Base-by-base conservation (phyloP, 768 basidiomycete species). In the Tremella fuciformis region DNA sequence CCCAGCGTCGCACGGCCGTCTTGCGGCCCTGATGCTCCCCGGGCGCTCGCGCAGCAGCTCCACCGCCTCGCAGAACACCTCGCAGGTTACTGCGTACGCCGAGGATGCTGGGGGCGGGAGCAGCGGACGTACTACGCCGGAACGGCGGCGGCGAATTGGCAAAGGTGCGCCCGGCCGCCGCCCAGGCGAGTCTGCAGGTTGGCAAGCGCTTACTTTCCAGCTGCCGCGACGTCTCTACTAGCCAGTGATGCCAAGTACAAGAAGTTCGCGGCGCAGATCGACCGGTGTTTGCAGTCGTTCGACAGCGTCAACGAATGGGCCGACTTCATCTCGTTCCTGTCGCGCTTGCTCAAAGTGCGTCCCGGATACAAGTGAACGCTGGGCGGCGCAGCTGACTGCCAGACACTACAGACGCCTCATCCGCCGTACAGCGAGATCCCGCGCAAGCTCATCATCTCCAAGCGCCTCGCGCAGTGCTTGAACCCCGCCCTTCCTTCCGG, bases 271-370 rank as follows among this genome's bases (percentile, higher is more conserved):
- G 85, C 87, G 55, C 88, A 91, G 68, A 89, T 99, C 49, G 96
- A 99, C 75, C 88, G 87, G 78, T 91, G 89, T 66, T 81, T 99
- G 48, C 87, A 86, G 61, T 86, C 91, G 1, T 98, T 99, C 71
- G 92, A 96, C 71, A 89, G 85, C 70, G 91, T 96, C 58, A 90
- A 94, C 57, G 96, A 99, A 80, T 99, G 96, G 96, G 93, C 96
- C 59, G 96, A 99, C 79, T 98, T 92, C 76, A 98, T 96, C 73
- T 87, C 93, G 40, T 99, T 98, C 79, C 78, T 99, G 76, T 93
- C 93, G 74, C 88, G 92, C 66, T 78, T 96, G 60, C 83, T 94
- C 59, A 96, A 96, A 83, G 91, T 89, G 67, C 52, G 78, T 46
- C 2, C 0, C 26, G 8, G 19, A 1, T 11, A n/a, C 19, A 13